A percentile compares a stretch with the other conserved stretches of the same genome.
phyloP scores from a whole-genome alignment of 1,139 yeast genomes.

The Geotrichum fermentans region DNA sequence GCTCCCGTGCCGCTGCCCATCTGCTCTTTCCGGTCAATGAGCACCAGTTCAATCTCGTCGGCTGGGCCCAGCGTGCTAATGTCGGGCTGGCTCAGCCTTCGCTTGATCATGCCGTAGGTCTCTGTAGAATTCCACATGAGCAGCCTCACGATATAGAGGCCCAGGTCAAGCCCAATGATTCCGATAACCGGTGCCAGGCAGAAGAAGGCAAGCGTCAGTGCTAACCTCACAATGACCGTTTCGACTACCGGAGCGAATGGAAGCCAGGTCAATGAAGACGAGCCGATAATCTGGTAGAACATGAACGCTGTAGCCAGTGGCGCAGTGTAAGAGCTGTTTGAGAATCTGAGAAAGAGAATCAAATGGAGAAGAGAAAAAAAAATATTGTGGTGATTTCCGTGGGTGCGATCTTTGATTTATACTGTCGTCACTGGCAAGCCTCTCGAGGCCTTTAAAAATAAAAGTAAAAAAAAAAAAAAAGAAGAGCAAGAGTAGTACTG shows the following conservation, averaged over 20 bases:
- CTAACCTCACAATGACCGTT: slow-evolving; percentile 1
- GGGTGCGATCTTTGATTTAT: too few relatives aligned
- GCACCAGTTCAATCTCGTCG: neutral
- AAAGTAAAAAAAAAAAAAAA: too few relatives aligned
- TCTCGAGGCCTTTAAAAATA: too few relatives aligned
- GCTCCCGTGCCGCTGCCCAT: neutral
- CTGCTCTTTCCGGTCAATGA: neutral
- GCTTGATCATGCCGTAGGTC: slow-evolving; percentile 7
- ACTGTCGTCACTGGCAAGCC: too few relatives aligned
- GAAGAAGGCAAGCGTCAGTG: slow-evolving; percentile 9
- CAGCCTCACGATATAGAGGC: slow-evolving; percentile 5
- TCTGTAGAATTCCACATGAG: slow-evolving; percentile 11
- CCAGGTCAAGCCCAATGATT: slow-evolving; percentile 1
- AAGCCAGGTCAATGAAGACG: too few relatives aligned
- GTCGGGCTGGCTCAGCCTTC: slow-evolving; percentile 1
- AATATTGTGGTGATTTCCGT: too few relatives aligned
- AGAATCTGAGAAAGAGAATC: too few relatives aligned
- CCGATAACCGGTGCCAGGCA: slow-evolving; percentile 9
- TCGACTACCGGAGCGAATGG: slow-evolving; percentile 1
- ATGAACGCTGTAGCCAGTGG: too few relatives aligned
- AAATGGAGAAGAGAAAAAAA: too few relatives aligned
- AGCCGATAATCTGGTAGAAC: too few relatives aligned
- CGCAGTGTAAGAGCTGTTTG: too few relatives aligned
- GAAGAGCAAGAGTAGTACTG: too few relatives aligned
- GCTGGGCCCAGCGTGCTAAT: neutral